Evolutionary conservation across 441 rosid genomes (phyloP).

Genomic region (Jatropha podagrica): DNA sequence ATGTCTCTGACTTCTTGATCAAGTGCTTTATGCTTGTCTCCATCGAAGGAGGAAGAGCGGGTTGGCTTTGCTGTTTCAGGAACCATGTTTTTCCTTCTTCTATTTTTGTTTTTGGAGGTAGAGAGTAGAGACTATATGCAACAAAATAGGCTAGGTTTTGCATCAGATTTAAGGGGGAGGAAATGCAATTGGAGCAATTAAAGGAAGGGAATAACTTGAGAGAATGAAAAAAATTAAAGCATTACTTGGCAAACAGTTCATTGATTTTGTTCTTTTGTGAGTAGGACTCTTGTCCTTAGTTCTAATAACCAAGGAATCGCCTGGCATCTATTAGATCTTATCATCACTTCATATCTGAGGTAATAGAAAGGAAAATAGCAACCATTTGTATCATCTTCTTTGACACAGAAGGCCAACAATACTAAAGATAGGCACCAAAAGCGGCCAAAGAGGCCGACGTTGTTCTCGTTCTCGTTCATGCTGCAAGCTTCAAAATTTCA

Average conservation of each 20-base stretch:
- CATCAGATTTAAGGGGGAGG: slow-evolving; percentile 10
- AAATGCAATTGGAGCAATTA: slow-evolving; percentile 22
- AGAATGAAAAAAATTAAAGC: slow-evolving; percentile 12
- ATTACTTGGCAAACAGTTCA: slow-evolving; percentile 42
- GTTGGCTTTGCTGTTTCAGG: slow-evolving; percentile 36
- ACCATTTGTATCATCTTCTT: too few relatives aligned
- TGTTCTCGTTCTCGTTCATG: too few relatives aligned
- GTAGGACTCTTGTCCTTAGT: too few relatives aligned
- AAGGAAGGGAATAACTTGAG: slow-evolving; percentile 29
- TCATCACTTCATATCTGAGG: too few relatives aligned
- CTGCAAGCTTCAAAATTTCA: too few relatives aligned
- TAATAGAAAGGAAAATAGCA: too few relatives aligned
- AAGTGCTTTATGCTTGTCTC: slow-evolving; percentile 38
- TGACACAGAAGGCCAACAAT: too few relatives aligned
- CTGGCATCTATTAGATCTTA: too few relatives aligned
- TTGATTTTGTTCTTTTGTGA: not conserved
- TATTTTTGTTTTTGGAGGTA: not conserved
- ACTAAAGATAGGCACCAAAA: too few relatives aligned
- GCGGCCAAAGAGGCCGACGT: too few relatives aligned
- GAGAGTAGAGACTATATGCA: not conserved
- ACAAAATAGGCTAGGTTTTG: not conserved
- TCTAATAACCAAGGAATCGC: too few relatives aligned
- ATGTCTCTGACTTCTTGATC: slow-evolving; percentile 56
- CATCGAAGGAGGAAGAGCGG: slow-evolving; percentile 31
- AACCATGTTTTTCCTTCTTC: slow-evolving; percentile 23